Evolutionary conservation across 2,329 filamentous ascomycete genomes (phyloP).

Genomic region (Cordyceps cateniannulata): DNA sequence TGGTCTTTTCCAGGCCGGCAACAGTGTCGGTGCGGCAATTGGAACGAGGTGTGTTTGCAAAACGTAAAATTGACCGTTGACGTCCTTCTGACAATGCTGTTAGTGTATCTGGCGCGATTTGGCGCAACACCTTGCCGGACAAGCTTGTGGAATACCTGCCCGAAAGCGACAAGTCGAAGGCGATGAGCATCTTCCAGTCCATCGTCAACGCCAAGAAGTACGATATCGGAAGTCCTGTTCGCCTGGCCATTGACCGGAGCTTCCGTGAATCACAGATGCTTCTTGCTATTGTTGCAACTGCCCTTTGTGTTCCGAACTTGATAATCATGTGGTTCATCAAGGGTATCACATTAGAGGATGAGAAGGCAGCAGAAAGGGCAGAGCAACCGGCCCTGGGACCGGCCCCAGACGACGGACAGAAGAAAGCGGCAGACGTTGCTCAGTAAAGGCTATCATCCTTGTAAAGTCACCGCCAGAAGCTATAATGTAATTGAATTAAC

Average conservation of each 20-base stretch:
- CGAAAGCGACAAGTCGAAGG: conserved; percentile 14
- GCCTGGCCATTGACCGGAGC: conserved; percentile 16
- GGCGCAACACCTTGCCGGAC: conserved; percentile 24
- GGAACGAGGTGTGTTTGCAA: conserved; percentile 25
- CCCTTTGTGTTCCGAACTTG: conserved; percentile 13
- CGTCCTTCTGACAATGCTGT: background rate
- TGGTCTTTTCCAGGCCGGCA: conserved; percentile 28
- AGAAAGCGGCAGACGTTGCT: too few species aligned
- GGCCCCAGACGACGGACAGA: too few species aligned
- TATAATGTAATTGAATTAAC: too few species aligned
- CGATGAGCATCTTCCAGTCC: conserved; percentile 19
- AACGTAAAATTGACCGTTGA: too few species aligned
- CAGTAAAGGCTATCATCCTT: too few species aligned
- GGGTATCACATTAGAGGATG: background rate
- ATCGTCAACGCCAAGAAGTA: conserved; percentile 20
- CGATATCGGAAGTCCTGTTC: background rate
- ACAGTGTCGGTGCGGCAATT: conserved; percentile 26
- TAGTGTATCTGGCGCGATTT: conserved; percentile 31
- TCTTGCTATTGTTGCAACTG: conserved; percentile 17
- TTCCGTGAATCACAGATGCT: conserved; percentile 18
- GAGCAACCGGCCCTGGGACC: too few species aligned
- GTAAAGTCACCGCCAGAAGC: too few species aligned
- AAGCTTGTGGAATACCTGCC: conserved; percentile 22
- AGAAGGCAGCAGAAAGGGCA: background rate
- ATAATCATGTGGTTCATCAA: conserved; percentile 17